Evolutionary conservation across 2,329 filamentous ascomycete genomes (phyloP), one percentile per base, ranked within the genome.

Genomic region (Metarhizium brunneum): DNA sequence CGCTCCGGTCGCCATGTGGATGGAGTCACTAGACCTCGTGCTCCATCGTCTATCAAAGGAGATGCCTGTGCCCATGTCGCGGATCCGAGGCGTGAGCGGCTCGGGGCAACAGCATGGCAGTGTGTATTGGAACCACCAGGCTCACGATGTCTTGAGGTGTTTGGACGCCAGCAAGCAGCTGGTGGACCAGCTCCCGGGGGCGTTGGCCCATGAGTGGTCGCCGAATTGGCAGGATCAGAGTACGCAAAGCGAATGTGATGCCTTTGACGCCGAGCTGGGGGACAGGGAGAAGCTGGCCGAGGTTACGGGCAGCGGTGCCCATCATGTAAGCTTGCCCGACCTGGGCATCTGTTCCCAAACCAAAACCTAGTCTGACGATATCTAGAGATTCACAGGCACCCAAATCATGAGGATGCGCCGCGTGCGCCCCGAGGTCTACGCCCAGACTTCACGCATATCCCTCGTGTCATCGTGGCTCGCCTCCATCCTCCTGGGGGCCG

Each of bases 211-310:
- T 69, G 85, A 88, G 4, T 92, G 85, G 73, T 91, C 90, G 61
- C 94, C 94, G 7, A 99, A 97, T 70, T 99, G 94, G 94, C 94
- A 97, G 73, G 94, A 99, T 70, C 87, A 92, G 59, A 96, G 91
- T 73, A 97, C 94, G 2, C 91, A 96, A 74, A 79, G 79, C 61
- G 89, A 99, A 73, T 96, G 92, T 68, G 91, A 96, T 68, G 79
- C 82, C 60, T 97, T 97, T 66, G 92, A 97, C 69, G 79, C 75
- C 5, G 76, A 77, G 54, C 73, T 96, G 7, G 88, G 88, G 1
- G 77, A 77, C 6, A 76, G 82, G 2, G 79, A 86, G 64, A 78
- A 79, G 59, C 73, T 99, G 63, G 94, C 94, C 0, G 72, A 86
- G 53, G 83, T 82, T 20, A 96, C 94, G 10, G 94, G 94, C 35